Percentiles rank a stretch among this genome's conserved stretches.
phyloP scores from a whole-genome alignment of 2,329 filamentous ascomycete species.

The Cytospora piceicola region DNA sequence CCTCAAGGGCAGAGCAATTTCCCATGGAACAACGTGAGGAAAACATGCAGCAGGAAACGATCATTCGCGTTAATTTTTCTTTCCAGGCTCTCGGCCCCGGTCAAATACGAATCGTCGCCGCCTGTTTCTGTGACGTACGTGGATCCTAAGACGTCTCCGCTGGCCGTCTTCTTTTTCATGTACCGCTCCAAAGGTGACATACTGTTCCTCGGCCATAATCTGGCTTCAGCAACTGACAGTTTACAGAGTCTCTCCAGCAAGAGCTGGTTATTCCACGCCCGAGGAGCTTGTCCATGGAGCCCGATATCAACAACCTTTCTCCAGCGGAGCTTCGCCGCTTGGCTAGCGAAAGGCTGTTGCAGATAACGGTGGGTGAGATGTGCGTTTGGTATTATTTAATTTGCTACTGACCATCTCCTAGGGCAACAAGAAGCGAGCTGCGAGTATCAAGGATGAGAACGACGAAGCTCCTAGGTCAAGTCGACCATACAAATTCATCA shows the following conservation, averaged over 20 bases:
- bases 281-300: conserved; percentile 31
- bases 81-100: background rate
- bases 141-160: conserved; percentile 32
- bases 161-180: conserved; percentile 39
- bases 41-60: background rate
- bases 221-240: background rate
- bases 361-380: conserved; percentile 37
- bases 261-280: conserved; percentile 39
- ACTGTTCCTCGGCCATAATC: rapidly evolving
- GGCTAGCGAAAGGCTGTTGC: conserved; percentile 38
- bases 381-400: background rate
- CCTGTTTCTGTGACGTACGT: background rate
- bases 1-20: conserved; percentile 41
- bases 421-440: conserved; percentile 29
- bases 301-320: conserved; percentile 33
- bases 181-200: conserved; percentile 39
- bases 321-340: conserved; percentile 36
- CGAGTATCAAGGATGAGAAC: conserved; percentile 37
- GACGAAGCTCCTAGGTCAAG: conserved; percentile 24
- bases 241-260: conserved; percentile 38
- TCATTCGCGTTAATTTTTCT: background rate
- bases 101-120: background rate
- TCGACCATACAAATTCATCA: conserved; percentile 26
- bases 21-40: conserved; percentile 40
- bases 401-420: background rate